Conservation (phyloP, 257 asterid species). For the Fraxinus quadrangulata region DNA sequence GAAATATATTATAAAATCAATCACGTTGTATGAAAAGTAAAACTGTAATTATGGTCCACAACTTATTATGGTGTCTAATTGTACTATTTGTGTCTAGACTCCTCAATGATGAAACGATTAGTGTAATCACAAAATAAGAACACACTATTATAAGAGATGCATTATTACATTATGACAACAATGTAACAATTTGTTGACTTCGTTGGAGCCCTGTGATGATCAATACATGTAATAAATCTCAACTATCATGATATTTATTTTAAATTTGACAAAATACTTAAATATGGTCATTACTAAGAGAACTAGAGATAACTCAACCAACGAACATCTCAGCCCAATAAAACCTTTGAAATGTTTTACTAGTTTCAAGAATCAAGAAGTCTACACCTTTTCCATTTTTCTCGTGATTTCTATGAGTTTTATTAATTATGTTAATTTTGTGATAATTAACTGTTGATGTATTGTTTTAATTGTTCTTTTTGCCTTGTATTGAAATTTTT, state of each 20-base stretch:
- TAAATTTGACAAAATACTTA: not conserved
- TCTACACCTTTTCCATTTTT: no score
- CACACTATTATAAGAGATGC: not conserved
- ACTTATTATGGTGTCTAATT: not conserved
- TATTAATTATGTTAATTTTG: no score
- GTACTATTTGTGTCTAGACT: not conserved
- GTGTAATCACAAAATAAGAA: not conserved
- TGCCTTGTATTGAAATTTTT: no score
- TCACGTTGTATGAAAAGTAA: constrained; percentile 19
- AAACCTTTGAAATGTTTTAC: no score
- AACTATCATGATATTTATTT: not conserved
- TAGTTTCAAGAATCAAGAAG: no score
- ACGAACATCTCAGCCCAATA: no score
- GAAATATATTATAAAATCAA: constrained; percentile 17
- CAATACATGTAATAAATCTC: not conserved
- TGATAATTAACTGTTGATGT: no score
- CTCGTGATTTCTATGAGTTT: no score
- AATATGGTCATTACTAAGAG: not conserved
- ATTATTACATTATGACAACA: not conserved
- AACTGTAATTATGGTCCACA: not conserved
- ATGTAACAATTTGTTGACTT: not conserved
- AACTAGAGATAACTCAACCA: no score
- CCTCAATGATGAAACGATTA: not conserved
- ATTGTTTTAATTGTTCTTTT: no score
- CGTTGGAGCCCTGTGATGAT: not conserved